Evolutionary conservation across 2,329 filamentous ascomycete genomes (phyloP), one percentile per base, ranked within the genome.

Genomic region (Cryphonectria carpinicola): DNA sequence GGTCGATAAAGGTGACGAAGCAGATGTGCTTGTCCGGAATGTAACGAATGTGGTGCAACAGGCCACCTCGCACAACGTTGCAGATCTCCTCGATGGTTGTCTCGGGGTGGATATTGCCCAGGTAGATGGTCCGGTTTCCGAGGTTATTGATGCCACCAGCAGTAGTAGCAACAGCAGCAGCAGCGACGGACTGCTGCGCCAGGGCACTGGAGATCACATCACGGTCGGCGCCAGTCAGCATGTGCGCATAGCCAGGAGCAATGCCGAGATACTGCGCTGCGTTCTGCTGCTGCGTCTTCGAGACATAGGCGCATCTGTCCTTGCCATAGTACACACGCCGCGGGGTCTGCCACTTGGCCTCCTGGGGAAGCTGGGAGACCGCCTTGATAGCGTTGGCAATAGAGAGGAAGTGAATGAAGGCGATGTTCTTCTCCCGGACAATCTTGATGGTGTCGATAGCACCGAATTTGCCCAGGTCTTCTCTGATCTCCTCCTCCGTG

Each of bases 1-100:
- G 96, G 79, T 99, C 96, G 81, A 99, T 98, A 83, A 99, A 99
- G 1, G 96, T 99, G 70, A 99, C 96, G 79, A 99, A 99, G 86
- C 96, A 99, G 76, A 99, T 99, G 83, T 99, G 96, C 89, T 99
- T 99, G 85, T 99, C 96, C 8, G 96, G 96, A 77, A 99, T 99
- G 83, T 98, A 99, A 76, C 96, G 94, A 81, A 99, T 97, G 81
- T 99, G 96, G 81, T 99, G 96, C 77, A 99, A 87, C 74, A 99
- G 88, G 76, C 96, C 96, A 71, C 96, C 96, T 74, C 96, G 90
- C 67, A 99, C 96, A 70, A 99, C 96, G 79, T 99, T 99, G 88
- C 96, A 99, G 80, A 99, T 99, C 84, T 99, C 96, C 84, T 99
- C 96, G 76, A 98, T 97, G 1, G 95, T 98, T 1, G 96, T 99